Base-by-base conservation (phyloP, 805 yeast genomes). In the Saccharomycopsis olivae region DNA sequence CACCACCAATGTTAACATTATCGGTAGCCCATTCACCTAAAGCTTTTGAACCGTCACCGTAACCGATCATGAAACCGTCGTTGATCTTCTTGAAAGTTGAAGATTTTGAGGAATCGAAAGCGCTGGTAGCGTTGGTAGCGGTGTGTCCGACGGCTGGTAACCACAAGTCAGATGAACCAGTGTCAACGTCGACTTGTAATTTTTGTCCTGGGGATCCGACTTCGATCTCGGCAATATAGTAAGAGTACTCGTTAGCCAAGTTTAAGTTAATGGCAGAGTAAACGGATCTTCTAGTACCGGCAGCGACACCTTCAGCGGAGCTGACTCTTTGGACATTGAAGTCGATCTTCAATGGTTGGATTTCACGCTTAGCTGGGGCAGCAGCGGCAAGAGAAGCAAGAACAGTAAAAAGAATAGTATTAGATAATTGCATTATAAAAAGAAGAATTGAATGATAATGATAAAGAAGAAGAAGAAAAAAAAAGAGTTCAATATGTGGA, bases 161-260 rank as follows among this genome's bases (percentile, higher is more conserved):
- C 74, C 74, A 68, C 35, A 69, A 51, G 43, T 67, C 71, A 0
- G 73, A 64, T 10, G 73, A 66, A 4, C 74, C 74, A 3, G 74
- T 66, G 49, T 70, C 75, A 35, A 70, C 51, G 25, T 64, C 56
- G 3, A 68, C 65, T 13, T 60, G 59, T 8, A 69, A 40, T 23
- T 55, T 53, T 47, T 68, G 71, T 5, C 58, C 53, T 6, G 72
- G 72, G 2, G 62, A 56, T 13, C 76, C 75, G 13, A 71, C 52
- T 25, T 55, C 51, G 14, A 71, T 41, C 3, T 58, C 58, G 3
- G 67, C 70, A 8, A 69, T 57, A 49, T 70, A 73, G 43, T 69
- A 71, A 10, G 64, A 56, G 11, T 52, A 45, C 36, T 62, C 58
- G 47, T 71, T 71, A 11, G 52, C 51, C 25, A 71, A 47, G 5